These are phyloP conservation scores for Sanghuangporus sanghuang DNA, from an alignment of 1,284 basidiomycete genomes.

Conservation along the genomic window DNA sequence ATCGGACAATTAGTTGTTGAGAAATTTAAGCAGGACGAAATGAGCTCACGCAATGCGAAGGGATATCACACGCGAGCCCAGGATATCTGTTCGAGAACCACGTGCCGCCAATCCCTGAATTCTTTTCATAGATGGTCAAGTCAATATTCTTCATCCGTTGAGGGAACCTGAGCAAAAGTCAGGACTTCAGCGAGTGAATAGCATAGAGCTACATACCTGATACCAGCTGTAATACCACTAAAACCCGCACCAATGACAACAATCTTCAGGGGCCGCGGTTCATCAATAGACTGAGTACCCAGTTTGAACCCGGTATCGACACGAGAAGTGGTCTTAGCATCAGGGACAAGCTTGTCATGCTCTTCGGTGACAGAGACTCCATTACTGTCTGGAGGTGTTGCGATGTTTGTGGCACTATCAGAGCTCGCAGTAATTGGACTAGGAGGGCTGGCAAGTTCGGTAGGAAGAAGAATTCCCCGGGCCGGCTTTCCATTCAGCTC, in stretches of 20 bases:
- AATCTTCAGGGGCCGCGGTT: conserved; percentile 44
- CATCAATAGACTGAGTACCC: conserved; percentile 38
- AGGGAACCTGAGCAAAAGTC: conserved; percentile 35
- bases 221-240: conserved; percentile 50
- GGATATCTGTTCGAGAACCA: conserved; percentile 44
- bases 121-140: conserved; percentile 57
- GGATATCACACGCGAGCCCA: conserved; percentile 51
- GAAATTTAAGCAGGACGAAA: neutral
- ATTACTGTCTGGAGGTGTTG: neutral
- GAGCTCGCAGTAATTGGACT: neutral
- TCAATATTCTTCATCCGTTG: conserved; percentile 51
- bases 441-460: neutral
- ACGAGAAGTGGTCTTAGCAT: neutral
- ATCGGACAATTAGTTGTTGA: neutral
- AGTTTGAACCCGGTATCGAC: conserved; percentile 5
- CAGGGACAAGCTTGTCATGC: neutral
- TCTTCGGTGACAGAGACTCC: too few relatives aligned
- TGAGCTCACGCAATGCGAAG: conserved; percentile 42
- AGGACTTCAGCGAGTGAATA: neutral
- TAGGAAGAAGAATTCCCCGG: neutral
- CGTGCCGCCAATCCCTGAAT: conserved; percentile 52
- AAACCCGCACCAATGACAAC: conserved; percentile 51
- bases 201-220: conserved; percentile 32
- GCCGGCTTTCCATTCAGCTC: neutral
- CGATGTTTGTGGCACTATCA: neutral